Conservation (phyloP, 2,329 filamentous ascomycete species). For the Aspergillus fumigatiaffinis region DNA sequence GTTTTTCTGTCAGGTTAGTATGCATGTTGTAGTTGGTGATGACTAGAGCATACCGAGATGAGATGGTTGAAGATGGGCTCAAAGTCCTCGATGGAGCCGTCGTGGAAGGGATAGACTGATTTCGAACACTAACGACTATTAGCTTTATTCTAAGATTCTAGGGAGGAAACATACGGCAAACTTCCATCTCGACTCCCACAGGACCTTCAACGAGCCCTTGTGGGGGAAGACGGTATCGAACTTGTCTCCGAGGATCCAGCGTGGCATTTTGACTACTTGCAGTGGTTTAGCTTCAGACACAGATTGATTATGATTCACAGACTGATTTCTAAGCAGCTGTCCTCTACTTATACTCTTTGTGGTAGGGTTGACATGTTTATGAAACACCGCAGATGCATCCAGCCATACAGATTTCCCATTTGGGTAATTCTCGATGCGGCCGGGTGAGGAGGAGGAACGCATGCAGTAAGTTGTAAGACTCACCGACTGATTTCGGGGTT, state of each 20-base stretch:
- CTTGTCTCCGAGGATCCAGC: constrained; percentile 43
- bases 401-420: not conserved
- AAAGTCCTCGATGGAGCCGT: constrained; percentile 65
- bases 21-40: constrained; percentile 1
- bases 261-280: constrained; percentile 14
- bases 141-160: not conserved
- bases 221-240: constrained; percentile 51
- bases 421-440: not conserved
- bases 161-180: constrained; percentile 49
- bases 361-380: not conserved
- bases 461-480: not conserved
- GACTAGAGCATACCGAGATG: constrained; percentile 44
- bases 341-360: not conserved
- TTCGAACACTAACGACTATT: constrained; percentile 47
- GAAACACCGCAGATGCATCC: not conserved
- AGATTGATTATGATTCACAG: too few species aligned
- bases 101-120: constrained; percentile 71
- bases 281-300: not conserved
- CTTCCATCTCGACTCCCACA: constrained; percentile 78
- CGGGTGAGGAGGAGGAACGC: not conserved
- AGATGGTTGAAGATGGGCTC: constrained; percentile 64
- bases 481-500: not conserved
- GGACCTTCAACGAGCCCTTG: constrained; percentile 55
- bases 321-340: not conserved
- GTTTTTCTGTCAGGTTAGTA: constrained; percentile 38